Base-by-base conservation (phyloP, 495 filamentous ascomycete genomes). In the Rhypophila decipiens region DNA sequence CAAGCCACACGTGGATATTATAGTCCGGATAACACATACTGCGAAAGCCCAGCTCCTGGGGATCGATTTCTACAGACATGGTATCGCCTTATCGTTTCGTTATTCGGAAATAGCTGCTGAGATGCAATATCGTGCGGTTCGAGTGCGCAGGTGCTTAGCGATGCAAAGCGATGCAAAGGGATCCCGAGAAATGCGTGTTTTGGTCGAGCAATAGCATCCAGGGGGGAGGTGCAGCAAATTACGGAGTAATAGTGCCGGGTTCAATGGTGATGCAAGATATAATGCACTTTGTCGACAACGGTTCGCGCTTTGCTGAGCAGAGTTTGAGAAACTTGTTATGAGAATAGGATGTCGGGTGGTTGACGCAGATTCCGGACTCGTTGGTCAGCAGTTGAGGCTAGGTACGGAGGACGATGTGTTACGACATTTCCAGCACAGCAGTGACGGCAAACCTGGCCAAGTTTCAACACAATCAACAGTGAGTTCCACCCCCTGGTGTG, bases 61-160 rank as follows among this genome's bases (percentile, higher is more conserved):
- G 94, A 52, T 93, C 84, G 61, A 97, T 85, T 59, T 95, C 85
- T 65, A 98, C 81, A 50, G 90, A 95, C 93, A 98, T 98, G 65
- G 46, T 76, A 73, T 33, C 38, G 47, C 42, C 44, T 46, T 46
- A 18, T 46, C 12, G 42, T 15, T 22, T 18, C 13, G 41, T 34
- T 29, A n/a, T n/a, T n/a, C n/a, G n/a, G n/a, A n/a, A n/a, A n/a
- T n/a, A n/a, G n/a, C n/a, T n/a, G n/a, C n/a, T n/a, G n/a, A n/a
- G n/a, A n/a, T n/a, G n/a, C n/a, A n/a, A n/a, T n/a, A n/a, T n/a
- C n/a, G n/a, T n/a, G n/a, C n/a, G n/a, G n/a, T n/a, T n/a, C n/a
- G n/a, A n/a, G n/a, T n/a, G n/a, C n/a, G n/a, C n/a, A n/a, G n/a
- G n/a, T n/a, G n/a, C n/a, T n/a, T n/a, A n/a, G n/a, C n/a, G n/a